Evolutionary conservation across 805 yeast genomes (phyloP), one percentile per base, ranked within the genome.

Genomic region (Candida khao-thaluensis): DNA sequence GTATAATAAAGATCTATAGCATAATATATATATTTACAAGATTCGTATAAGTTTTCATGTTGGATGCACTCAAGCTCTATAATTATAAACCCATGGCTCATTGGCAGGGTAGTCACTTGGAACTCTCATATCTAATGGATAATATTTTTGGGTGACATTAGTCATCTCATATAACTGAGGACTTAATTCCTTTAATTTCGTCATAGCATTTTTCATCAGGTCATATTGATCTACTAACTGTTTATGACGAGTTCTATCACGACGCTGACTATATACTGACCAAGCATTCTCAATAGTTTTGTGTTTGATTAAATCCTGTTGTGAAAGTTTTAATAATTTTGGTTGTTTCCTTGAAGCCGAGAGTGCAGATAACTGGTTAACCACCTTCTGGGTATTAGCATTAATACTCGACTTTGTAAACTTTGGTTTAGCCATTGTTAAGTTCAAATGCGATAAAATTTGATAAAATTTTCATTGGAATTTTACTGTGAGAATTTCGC

Each of bases 71-170:
- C 28, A 25, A 25, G 32, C 40, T 22, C 52, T 42, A 43, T 52
- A 63, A 46, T 79, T 76, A 52, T 76, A 76, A 41, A 80, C 79
- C 97, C 97, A 90, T 14, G 85, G 71, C 44, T 75, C 73, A 53
- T 77, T 79, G 14, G 97, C 85, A 10, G 99, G 99, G 45, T 71
- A 86, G 40, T 89, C 91, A 1, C 95, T 84, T 15, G 99, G 99
- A 7, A 86, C 79, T 55, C 93, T 79, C 59, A 87, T 59, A 54
- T 91, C 96, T 51, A 85, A 64, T 4, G 95, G 91, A 60, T 86
- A 89, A 52, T 88, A 41, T 18, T 50, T 49, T 49, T 76, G 75
- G 37, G 71, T 71, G 30, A 60, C 60, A 51, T 78, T 81, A 8
- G 96, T 95, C 22, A 68, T 69, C 38, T 70, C 74, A 51, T 70